Evolutionary conservation across 257 asterid species (phyloP).

Genomic region (Coffea eugenioides): DNA sequence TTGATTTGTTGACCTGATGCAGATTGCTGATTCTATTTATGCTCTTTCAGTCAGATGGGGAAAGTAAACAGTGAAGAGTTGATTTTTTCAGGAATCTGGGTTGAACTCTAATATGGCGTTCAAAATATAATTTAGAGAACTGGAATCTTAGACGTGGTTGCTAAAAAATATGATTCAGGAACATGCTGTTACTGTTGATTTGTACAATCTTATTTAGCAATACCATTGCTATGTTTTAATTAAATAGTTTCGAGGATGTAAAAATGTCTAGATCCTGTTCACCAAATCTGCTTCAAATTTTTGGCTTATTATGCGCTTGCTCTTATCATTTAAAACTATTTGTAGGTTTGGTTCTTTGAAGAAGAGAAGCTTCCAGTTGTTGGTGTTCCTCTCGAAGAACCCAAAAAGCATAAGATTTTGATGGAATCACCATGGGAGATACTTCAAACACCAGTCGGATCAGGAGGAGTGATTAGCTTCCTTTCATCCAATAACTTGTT

Average conservation of each 20-base stretch:
- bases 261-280: background rate
- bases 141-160: background rate
- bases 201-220: background rate
- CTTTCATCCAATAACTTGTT: conserved; percentile 64
- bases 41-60: background rate
- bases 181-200: background rate
- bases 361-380: conserved; percentile 90
- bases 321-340: conserved; percentile 7
- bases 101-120: background rate
- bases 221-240: background rate
- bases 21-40: background rate
- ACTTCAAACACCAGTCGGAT: conserved; percentile 74
- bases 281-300: background rate
- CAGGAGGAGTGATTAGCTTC: conserved; percentile 68
- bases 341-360: conserved; percentile 84
- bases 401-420: conserved; percentile 62
- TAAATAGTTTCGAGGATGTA: background rate
- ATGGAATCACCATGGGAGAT: conserved; percentile 96
- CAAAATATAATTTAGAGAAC: background rate
- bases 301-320: background rate
- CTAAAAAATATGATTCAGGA: background rate
- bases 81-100: background rate
- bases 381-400: conserved; percentile 42
- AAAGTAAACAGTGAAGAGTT: background rate
- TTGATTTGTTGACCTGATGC: background rate